These are phyloP conservation scores for Pseudopediastrum boryanum DNA, from an alignment of 139 green algal species.

Conservation along the genomic window DNA sequence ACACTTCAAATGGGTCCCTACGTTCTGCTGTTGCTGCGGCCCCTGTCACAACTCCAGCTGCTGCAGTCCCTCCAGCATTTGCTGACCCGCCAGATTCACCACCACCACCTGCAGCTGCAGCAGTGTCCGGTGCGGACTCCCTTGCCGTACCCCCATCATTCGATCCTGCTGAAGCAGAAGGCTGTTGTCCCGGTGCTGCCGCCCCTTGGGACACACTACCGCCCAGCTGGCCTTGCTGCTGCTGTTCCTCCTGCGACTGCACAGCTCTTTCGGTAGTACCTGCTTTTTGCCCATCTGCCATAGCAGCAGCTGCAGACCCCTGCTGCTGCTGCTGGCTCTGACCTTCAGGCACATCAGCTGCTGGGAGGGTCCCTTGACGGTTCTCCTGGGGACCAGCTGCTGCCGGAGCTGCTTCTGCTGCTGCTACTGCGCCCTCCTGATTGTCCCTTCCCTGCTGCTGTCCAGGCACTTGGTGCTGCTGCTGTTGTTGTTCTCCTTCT, in stretches of 20 bases:
- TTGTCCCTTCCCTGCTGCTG: background rate
- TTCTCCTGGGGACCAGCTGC: background rate
- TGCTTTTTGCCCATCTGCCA: background rate
- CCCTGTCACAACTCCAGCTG: too few species aligned
- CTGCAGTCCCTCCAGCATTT: slow-evolving; percentile 22
- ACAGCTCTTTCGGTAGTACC: background rate
- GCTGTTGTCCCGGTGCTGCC: slow-evolving; percentile 13
- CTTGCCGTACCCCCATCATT: background rate
- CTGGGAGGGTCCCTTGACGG: background rate
- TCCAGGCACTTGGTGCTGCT: background rate
- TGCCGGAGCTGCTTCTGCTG: background rate
- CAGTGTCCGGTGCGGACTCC: background rate
- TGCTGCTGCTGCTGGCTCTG: background rate
- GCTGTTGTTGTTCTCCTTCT: background rate
- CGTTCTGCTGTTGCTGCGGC: too few species aligned
- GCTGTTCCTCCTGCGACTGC: slow-evolving; percentile 1
- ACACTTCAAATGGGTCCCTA: too few species aligned
- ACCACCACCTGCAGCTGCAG: slow-evolving; percentile 11
- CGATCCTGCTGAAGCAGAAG: too few species aligned
- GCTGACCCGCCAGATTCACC: slow-evolving; percentile 1
- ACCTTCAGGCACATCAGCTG: too few species aligned
- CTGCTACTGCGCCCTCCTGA: background rate
- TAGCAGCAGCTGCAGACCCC: too few species aligned
- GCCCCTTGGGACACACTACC: slow-evolving; percentile 11
- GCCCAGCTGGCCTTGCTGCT: background rate